Conservation (phyloP, 2,329 filamentous ascomycete genomes). For the Albifimbria verrucaria region DNA sequence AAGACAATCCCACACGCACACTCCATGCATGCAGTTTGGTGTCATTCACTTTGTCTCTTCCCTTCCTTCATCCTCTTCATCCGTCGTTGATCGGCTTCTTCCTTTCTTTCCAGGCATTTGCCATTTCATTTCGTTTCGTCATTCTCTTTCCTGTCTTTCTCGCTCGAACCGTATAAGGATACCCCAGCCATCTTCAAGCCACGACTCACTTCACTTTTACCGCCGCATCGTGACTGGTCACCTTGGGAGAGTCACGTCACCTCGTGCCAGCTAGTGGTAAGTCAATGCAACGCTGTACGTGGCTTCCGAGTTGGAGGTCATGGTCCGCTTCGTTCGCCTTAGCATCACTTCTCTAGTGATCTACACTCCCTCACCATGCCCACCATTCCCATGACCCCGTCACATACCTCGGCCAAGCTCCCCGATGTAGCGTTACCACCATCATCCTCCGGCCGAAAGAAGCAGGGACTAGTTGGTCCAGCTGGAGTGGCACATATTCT, state of each 20-base stretch:
- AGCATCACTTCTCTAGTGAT: no score
- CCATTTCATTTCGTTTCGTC: background rate
- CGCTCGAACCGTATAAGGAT: background rate
- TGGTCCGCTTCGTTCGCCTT: no score
- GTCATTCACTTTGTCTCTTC: background rate
- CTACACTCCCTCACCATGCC: background rate
- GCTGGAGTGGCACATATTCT: background rate
- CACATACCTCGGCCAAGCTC: background rate
- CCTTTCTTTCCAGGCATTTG: background rate
- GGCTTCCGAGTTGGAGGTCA: background rate
- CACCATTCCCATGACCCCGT: constrained; percentile 1
- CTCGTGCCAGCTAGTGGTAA: background rate
- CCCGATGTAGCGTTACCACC: background rate
- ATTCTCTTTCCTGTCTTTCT: background rate
- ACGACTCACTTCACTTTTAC: background rate
- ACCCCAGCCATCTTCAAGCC: background rate
- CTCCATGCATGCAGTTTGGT: background rate
- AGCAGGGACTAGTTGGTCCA: background rate
- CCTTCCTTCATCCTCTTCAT: background rate
- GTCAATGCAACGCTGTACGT: background rate
- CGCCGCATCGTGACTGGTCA: background rate
- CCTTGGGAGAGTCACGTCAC: background rate
- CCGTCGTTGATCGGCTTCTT: background rate
- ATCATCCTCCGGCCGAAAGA: background rate
- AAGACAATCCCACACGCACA: background rate